phyloP scores from a whole-genome alignment of 495 filamentous ascomycete genomes.

The Staphylotrichum longicolle region DNA sequence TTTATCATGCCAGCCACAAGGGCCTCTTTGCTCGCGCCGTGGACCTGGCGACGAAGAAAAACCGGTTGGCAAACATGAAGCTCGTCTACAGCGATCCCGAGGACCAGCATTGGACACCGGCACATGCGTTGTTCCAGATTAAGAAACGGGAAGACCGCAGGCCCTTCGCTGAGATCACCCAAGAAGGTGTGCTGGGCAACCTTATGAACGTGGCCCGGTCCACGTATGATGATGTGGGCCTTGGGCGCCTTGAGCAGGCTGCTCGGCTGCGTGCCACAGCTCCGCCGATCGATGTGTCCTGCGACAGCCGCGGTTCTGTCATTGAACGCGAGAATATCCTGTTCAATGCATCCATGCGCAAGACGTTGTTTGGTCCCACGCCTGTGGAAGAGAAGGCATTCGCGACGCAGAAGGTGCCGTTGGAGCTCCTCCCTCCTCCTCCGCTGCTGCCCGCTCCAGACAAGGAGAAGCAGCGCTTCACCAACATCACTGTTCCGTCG shows the following conservation, averaged over 20 bases:
- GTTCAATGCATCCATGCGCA: conserved; percentile 75
- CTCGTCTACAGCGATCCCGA: conserved; percentile 45
- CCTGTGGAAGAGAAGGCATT: conserved; percentile 68
- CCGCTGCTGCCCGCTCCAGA: conserved; percentile 71
- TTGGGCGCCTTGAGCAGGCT: conserved; percentile 75
- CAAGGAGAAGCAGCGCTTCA: conserved; percentile 77
- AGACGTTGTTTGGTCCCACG: conserved; percentile 67
- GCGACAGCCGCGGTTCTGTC: conserved; percentile 63
- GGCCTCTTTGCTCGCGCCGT: conserved; percentile 60
- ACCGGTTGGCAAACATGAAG: conserved; percentile 48
- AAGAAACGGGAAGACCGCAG: conserved; percentile 63
- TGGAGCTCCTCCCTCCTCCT: conserved; percentile 58
- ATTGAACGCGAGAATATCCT: conserved; percentile 69
- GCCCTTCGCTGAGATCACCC: conserved; percentile 67
- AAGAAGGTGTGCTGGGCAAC: conserved; percentile 67
- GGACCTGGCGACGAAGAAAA: conserved; percentile 50
- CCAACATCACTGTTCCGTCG: conserved; percentile 88
- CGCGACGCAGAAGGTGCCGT: conserved; percentile 64
- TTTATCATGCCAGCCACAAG: conserved; percentile 58
- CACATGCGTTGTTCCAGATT: conserved; percentile 79
- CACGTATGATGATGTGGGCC: conserved; percentile 64
- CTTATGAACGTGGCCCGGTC: conserved; percentile 76
- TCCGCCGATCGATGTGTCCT: conserved; percentile 81
- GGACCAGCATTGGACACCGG: conserved; percentile 61
- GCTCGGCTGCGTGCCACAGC: conserved; percentile 72